phyloP scores from a whole-genome alignment of 1,284 basidiomycete species.

The Laetiporus sulphureus region DNA sequence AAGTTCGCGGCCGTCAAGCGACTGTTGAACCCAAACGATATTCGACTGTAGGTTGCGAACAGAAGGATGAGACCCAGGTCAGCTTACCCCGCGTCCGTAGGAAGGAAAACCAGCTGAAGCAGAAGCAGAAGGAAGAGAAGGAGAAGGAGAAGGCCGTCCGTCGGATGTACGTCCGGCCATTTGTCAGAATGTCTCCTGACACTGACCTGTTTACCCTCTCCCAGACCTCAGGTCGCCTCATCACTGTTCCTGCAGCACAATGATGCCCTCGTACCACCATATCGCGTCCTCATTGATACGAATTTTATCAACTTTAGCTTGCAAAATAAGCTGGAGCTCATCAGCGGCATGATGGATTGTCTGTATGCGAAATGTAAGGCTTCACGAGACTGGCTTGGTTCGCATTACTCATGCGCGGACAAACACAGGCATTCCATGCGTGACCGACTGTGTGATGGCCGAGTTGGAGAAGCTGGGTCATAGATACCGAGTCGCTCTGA shows the following conservation, averaged over 20 bases:
- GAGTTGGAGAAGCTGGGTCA: conserved; percentile 97
- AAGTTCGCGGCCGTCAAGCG: conserved; percentile 96
- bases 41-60: conserved; percentile 58
- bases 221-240: conserved; percentile 76
- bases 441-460: conserved; percentile 97
- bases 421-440: conserved; percentile 85
- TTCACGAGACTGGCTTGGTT: too few relatives aligned
- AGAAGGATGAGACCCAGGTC: background rate
- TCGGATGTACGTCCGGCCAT: conserved; percentile 48
- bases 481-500: conserved; percentile 90
- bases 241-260: conserved; percentile 97
- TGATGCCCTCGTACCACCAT: conserved; percentile 92
- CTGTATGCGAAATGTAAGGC: conserved; percentile 94
- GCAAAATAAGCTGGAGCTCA: conserved; percentile 96
- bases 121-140: conserved; percentile 72
- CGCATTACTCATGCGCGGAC: too few relatives aligned
- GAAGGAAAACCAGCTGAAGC: conserved; percentile 77
- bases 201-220: conserved; percentile 5
- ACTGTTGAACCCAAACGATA: conserved; percentile 92
- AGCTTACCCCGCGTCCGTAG: conserved; percentile 27
- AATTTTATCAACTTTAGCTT: conserved; percentile 99
- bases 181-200: conserved; percentile 3
- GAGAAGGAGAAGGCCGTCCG: conserved; percentile 67
- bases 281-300: conserved; percentile 96
- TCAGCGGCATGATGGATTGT: conserved; percentile 99